Evolutionary conservation across 345 rosid genomes (phyloP).

Genomic region (Eutrema heterophyllum): DNA sequence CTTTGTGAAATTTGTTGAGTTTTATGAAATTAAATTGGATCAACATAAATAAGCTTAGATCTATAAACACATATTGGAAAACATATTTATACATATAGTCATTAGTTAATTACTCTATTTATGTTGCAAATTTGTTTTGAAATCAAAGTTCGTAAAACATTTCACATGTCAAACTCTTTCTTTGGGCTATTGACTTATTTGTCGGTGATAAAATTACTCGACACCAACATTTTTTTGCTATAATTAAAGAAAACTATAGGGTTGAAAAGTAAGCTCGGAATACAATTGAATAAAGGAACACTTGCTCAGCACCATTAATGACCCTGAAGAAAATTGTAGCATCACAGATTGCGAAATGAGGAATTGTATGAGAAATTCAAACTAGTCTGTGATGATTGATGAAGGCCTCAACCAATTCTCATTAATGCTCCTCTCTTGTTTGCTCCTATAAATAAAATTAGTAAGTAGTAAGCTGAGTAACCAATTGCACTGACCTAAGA

Average conservation of each 20-base stretch:
- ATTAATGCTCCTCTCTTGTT: slow-evolving; percentile 8
- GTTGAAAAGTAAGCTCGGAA: slow-evolving; percentile 5
- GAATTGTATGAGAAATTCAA: slow-evolving; percentile 1
- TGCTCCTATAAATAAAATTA: slow-evolving; percentile 14
- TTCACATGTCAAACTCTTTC: not conserved
- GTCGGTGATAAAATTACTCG: slow-evolving; percentile 22
- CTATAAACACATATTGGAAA: not conserved
- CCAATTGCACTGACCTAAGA: slow-evolving; percentile 8
- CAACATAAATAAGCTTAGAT: not conserved
- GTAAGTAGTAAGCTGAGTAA: slow-evolving; percentile 1
- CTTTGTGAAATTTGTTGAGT: not conserved
- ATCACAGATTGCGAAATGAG: not conserved
- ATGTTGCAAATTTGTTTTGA: not conserved
- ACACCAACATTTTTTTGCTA: not conserved
- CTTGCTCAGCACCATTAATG: slow-evolving; percentile 9
- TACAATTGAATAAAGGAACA: slow-evolving; percentile 16
- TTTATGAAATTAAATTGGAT: not conserved
- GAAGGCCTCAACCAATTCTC: slow-evolving; percentile 26
- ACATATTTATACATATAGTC: not conserved
- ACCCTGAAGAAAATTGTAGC: slow-evolving; percentile 14
- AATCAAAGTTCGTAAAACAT: not conserved
- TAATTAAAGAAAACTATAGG: slow-evolving; percentile 18
- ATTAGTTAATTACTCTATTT: not conserved
- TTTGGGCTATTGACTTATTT: not conserved
- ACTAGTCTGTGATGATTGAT: not conserved